Conservation (phyloP, 352 stramenopile genomes). For the Globisporangium recalcitrans region DNA sequence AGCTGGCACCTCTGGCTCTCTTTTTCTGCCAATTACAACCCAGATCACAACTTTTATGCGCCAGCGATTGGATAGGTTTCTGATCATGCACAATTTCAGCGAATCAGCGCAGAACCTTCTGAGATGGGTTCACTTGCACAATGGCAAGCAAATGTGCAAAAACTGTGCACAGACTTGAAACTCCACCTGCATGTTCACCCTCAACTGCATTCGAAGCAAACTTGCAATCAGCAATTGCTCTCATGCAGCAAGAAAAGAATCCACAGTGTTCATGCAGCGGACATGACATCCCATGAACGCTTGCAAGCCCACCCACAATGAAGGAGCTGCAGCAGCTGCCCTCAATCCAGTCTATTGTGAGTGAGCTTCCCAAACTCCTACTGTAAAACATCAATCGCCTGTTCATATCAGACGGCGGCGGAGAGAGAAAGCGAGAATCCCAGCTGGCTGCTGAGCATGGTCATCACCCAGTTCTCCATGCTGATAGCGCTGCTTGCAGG, state of each 20-base stretch:
- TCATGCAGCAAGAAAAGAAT: too few relatives aligned
- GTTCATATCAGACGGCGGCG: not conserved
- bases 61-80: too few relatives aligned
- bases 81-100: too few relatives aligned
- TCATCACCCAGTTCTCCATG: too few relatives aligned
- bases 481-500: too few relatives aligned
- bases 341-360: not conserved
- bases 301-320: not conserved
- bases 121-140: not conserved
- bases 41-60: too few relatives aligned
- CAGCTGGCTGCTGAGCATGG: not conserved
- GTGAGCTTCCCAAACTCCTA: not conserved
- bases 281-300: not conserved
- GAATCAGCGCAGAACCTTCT: too few relatives aligned
- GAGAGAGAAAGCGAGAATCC: not conserved
- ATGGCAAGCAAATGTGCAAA: not conserved
- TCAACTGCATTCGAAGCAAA: too few relatives aligned
- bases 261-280: too few relatives aligned
- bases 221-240: not conserved
- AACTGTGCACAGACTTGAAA: not conserved
- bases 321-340: not conserved
- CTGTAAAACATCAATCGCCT: not conserved
- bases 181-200: too few relatives aligned
- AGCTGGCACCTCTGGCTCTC: too few relatives aligned
- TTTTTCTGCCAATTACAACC: too few relatives aligned